A percentile compares a stretch with the other conserved stretches of the same genome.
Evolutionary conservation across 2,329 filamentous ascomycete species (phyloP).

Genomic region (Fusarium annulatum): DNA sequence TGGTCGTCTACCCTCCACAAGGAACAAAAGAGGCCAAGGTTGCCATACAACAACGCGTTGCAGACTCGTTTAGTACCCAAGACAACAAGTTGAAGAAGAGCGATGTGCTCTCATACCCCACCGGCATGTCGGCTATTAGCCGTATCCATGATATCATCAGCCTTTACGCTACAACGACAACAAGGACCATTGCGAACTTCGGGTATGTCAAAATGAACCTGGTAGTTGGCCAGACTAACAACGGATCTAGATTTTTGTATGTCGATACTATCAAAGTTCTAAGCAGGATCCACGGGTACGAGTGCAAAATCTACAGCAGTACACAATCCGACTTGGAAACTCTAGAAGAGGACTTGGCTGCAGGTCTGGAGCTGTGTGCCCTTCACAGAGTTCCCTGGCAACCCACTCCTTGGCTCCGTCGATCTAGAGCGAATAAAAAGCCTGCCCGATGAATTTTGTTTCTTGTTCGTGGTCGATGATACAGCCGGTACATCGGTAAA

Average conservation of each 20-base stretch:
- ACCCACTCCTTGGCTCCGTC: slow-evolving; percentile 47
- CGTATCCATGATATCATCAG: slow-evolving; percentile 35
- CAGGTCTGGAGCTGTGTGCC: slow-evolving; percentile 54
- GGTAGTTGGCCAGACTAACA: background rate
- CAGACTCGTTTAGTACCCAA: slow-evolving; percentile 32
- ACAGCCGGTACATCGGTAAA: slow-evolving; percentile 59
- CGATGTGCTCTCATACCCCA: slow-evolving; percentile 62
- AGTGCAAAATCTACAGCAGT: slow-evolving; percentile 58
- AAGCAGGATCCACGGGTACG: slow-evolving; percentile 41
- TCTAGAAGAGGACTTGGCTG: slow-evolving; percentile 52
- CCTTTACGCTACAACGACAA: background rate
- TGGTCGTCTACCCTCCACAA: slow-evolving; percentile 21
- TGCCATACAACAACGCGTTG: slow-evolving; percentile 32
- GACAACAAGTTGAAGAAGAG: slow-evolving; percentile 5
- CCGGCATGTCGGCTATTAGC: slow-evolving; percentile 63
- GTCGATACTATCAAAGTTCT: slow-evolving; percentile 48
- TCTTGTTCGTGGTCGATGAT: slow-evolving; percentile 58
- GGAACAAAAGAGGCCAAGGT: slow-evolving; percentile 29
- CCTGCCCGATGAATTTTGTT: slow-evolving; percentile 51
- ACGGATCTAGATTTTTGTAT: slow-evolving; percentile 41
- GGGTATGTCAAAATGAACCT: slow-evolving; percentile 31
- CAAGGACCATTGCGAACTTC: slow-evolving; percentile 40
- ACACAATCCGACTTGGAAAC: slow-evolving; percentile 53
- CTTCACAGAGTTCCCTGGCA: slow-evolving; percentile 58
- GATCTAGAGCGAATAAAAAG: slow-evolving; percentile 44